Evolutionary conservation across 2,329 filamentous ascomycete genomes (phyloP).

Genomic region (Diplocarpon rosae): DNA sequence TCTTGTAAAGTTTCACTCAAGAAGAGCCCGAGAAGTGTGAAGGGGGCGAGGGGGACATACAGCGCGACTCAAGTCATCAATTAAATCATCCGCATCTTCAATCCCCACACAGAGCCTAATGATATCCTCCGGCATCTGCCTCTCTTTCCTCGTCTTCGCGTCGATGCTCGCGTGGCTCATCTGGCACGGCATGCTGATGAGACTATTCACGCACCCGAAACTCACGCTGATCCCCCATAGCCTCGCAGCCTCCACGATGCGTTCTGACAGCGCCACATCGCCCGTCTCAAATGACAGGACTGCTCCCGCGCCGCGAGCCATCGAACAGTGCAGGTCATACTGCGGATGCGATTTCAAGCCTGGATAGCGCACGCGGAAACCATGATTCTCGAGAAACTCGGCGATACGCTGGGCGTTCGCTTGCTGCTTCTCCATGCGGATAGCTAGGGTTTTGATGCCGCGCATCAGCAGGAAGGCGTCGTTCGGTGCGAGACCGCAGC

Average conservation of each 20-base stretch:
- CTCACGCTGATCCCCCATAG: conserved; percentile 94
- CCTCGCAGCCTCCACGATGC: conserved; percentile 86
- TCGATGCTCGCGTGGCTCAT: conserved; percentile 99
- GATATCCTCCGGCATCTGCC: conserved; percentile 92
- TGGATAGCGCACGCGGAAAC: conserved; percentile 92
- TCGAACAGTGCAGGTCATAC: conserved; percentile 90
- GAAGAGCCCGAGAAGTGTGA: not conserved
- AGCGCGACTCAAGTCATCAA: conserved; percentile 84
- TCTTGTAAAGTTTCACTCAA: too few species aligned
- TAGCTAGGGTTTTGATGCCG: conserved; percentile 90
- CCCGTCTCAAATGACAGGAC: conserved; percentile 96
- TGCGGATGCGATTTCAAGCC: conserved; percentile 91
- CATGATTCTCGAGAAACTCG: conserved; percentile 78
- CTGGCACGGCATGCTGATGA: conserved; percentile 98
- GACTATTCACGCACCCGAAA: conserved; percentile 94
- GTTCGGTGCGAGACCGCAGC: conserved; percentile 87
- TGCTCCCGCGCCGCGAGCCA: conserved; percentile 87
- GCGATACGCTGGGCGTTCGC: conserved; percentile 83
- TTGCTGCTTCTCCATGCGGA: conserved; percentile 98
- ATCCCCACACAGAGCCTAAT: conserved; percentile 94
- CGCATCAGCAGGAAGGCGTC: conserved; percentile 93
- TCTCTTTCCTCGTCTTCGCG: conserved; percentile 78
- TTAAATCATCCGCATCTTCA: conserved; percentile 81
- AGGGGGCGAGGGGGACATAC: conserved; percentile 43
- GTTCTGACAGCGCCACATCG: conserved; percentile 69